A percentile compares a stretch with the other conserved stretches of the same genome.
Evolutionary conservation across 192 early-diverging fungal species (phyloP).

Genomic region (Tieghemiomyces parasiticus): DNA sequence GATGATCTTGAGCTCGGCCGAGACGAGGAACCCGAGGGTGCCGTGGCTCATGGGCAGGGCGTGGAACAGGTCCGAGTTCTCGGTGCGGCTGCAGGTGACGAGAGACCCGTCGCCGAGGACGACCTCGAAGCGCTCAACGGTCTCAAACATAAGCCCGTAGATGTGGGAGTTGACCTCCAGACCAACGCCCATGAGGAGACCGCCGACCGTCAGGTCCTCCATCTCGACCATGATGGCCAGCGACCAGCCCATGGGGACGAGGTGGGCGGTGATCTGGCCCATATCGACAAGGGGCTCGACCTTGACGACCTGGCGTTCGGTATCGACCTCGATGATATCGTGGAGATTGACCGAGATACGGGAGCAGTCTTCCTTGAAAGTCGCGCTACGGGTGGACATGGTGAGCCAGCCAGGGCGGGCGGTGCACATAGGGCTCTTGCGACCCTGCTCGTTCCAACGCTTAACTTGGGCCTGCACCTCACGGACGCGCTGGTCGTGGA

Average conservation of each 20-base stretch:
- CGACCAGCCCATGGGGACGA: slow-evolving; percentile 22
- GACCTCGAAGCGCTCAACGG: slow-evolving; percentile 17
- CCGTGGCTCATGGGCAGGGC: slow-evolving; percentile 28
- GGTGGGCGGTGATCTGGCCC: slow-evolving; percentile 20
- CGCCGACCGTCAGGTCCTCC: slow-evolving; percentile 26
- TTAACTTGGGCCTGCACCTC: slow-evolving; percentile 22
- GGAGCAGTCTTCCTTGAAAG: slow-evolving; percentile 10
- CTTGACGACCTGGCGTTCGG: slow-evolving; percentile 14
- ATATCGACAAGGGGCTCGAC: slow-evolving; percentile 23
- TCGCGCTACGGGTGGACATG: slow-evolving; percentile 9
- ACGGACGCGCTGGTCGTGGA: slow-evolving; percentile 19
- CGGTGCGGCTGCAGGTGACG: slow-evolving; percentile 18
- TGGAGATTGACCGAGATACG: slow-evolving; percentile 12
- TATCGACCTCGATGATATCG: slow-evolving; percentile 22
- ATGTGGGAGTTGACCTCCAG: slow-evolving; percentile 26
- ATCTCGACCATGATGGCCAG: slow-evolving; percentile 22
- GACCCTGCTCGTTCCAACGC: slow-evolving; percentile 16
- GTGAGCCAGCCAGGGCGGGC: slow-evolving; percentile 19
- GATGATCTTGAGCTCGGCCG: slow-evolving; percentile 24
- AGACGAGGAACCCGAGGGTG: slow-evolving; percentile 21
- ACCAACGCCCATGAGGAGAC: slow-evolving; percentile 25
- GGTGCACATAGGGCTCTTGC: slow-evolving; percentile 21
- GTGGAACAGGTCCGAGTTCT: slow-evolving; percentile 24
- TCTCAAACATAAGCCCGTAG: slow-evolving; percentile 25
- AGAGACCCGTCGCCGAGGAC: slow-evolving; percentile 21